These are phyloP conservation scores for Epichloe uncinata DNA, from an alignment of 2,329 filamentous ascomycete genomes.

Conservation along the genomic window DNA sequence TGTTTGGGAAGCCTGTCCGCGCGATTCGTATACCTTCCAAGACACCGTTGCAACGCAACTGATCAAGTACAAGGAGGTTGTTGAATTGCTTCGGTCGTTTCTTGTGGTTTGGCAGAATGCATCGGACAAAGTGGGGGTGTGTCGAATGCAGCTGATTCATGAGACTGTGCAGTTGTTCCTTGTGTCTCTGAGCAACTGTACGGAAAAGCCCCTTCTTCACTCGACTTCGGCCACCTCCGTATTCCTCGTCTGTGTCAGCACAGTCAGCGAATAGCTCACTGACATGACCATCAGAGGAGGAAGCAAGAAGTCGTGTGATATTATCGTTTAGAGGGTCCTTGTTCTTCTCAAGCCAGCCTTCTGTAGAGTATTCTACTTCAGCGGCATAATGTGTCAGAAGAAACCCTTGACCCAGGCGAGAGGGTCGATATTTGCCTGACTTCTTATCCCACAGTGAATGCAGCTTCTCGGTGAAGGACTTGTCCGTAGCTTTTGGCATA, in stretches of 20 bases:
- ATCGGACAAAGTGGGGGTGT: constrained; percentile 95
- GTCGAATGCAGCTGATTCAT: constrained; percentile 93
- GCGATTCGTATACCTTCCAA: constrained; percentile 97
- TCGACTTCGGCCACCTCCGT: constrained; percentile 53
- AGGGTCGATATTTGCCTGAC: constrained; percentile 81
- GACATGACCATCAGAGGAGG: constrained; percentile 71
- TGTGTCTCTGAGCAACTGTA: constrained; percentile 91
- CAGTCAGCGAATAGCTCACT: constrained; percentile 81
- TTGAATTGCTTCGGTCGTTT: constrained; percentile 90
- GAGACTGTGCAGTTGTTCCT: constrained; percentile 91
- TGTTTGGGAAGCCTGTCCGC: constrained; percentile 90
- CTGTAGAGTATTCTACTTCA: constrained; percentile 92
- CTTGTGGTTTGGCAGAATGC: constrained; percentile 96
- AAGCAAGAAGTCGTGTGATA: constrained; percentile 73
- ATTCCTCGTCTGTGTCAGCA: constrained; percentile 64
- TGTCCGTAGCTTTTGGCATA: constrained; percentile 97
- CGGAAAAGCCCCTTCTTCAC: constrained; percentile 97
- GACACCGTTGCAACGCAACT: constrained; percentile 96
- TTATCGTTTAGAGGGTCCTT: constrained; percentile 98
- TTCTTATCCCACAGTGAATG: constrained; percentile 95
- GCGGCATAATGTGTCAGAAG: constrained; percentile 95
- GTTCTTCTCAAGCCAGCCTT: constrained; percentile 96
- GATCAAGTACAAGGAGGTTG: constrained; percentile 84
- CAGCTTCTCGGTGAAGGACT: constrained; percentile 94
- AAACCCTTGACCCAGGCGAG: constrained; percentile 80